phyloP scores from a whole-genome alignment of 345 rosid genomes.

The Mangifera indica region DNA sequence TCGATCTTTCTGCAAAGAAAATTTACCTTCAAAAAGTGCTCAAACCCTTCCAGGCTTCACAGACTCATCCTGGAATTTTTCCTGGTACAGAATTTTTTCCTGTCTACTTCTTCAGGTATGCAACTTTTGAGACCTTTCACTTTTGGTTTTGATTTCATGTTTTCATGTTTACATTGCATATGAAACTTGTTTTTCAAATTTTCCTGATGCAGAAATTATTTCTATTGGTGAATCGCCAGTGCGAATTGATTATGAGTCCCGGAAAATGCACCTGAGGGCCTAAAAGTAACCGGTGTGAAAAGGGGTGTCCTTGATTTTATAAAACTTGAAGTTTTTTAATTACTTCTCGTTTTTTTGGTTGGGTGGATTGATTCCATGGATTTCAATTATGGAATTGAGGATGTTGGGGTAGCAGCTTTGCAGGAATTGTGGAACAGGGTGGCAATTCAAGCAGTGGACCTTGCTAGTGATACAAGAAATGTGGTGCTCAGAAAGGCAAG shows the following conservation, averaged over 20 bases:
- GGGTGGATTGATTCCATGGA: not conserved
- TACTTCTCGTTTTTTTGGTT: too few relatives aligned
- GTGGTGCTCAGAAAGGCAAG: constrained; percentile 34
- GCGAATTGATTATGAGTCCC: not conserved
- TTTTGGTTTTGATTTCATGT: not conserved
- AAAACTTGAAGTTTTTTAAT: too few relatives aligned
- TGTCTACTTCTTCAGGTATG: not conserved
- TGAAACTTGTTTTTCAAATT: too few relatives aligned
- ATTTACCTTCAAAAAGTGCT: too few relatives aligned
- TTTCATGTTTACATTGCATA: too few relatives aligned
- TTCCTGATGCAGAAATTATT: too few relatives aligned
- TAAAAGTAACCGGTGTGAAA: not conserved
- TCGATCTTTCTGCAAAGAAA: not conserved
- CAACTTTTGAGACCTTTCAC: not conserved
- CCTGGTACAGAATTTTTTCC: not conserved
- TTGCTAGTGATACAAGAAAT: constrained; percentile 37
- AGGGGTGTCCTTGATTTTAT: not conserved
- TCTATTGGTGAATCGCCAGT: not conserved
- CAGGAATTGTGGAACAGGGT: constrained; percentile 47
- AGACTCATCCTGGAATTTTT: too few relatives aligned
- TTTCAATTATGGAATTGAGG: constrained; percentile 28
- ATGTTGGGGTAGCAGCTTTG: constrained; percentile 30
- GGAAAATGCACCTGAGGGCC: not conserved
- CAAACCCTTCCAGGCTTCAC: too few relatives aligned
- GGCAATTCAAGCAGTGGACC: constrained; percentile 30